Conservation (phyloP, 2,329 filamentous ascomycete genomes). For the Aspergillus arachidicola region DNA sequence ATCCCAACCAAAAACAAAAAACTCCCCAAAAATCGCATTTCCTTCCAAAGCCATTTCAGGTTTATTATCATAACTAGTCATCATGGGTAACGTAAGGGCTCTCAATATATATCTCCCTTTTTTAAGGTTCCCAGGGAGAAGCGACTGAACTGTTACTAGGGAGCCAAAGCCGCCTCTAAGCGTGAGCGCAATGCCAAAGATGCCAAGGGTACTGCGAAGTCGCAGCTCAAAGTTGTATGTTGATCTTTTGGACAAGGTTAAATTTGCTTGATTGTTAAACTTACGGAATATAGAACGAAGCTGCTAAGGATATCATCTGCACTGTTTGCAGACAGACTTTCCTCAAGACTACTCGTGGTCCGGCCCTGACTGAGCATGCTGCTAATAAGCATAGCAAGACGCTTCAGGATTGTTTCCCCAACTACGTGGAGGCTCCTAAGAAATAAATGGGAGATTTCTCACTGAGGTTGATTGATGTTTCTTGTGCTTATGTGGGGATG, state of each 20-base stretch:
- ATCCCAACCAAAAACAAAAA: background rate
- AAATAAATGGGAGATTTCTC: background rate
- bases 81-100: constrained; percentile 1
- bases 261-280: background rate
- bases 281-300: background rate
- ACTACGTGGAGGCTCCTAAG: background rate
- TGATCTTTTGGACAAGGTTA: background rate
- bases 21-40: background rate
- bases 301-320: background rate
- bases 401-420: background rate
- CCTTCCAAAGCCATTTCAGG: background rate
- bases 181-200: constrained; percentile 1
- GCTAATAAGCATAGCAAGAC: background rate
- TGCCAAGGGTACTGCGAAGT: background rate
- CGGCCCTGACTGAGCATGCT: background rate
- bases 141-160: background rate
- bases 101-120: background rate
- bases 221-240: background rate
- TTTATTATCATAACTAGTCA: background rate
- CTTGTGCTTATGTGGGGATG: background rate
- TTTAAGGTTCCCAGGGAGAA: background rate
- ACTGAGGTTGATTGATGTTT: background rate
- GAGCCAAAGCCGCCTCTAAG: constrained; percentile 1
- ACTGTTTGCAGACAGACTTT: background rate
- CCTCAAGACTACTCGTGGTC: background rate